phyloP scores from a whole-genome alignment of 352 stramenopile genomes.

The Albugo laibachii region DNA sequence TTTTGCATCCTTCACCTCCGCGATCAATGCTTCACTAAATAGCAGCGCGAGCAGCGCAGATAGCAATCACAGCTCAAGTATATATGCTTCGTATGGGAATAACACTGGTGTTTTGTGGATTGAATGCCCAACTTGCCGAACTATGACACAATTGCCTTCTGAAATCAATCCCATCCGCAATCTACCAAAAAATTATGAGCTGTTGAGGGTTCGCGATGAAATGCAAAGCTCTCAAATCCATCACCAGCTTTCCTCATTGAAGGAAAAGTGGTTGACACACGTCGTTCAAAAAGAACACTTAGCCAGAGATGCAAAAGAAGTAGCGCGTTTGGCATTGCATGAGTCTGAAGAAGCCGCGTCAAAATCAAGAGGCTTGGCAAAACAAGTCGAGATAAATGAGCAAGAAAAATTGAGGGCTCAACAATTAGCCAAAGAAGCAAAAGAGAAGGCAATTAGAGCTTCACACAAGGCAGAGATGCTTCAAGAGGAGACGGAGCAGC shows the following conservation, averaged over 20 bases:
- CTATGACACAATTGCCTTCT: constrained; percentile 22
- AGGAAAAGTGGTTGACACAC: constrained; percentile 30
- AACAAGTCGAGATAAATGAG: constrained; percentile 70
- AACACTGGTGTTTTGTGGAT: constrained; percentile 6
- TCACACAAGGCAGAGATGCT: constrained; percentile 50
- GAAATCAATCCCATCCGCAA: constrained; percentile 17
- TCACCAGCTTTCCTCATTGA: constrained; percentile 22
- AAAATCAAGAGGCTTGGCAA: constrained; percentile 35
- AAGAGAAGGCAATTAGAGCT: constrained; percentile 27
- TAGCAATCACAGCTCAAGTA: constrained; percentile 1
- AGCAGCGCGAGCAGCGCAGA: constrained; percentile 1
- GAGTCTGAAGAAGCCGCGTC: constrained; percentile 53
- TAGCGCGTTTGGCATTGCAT: constrained; percentile 44
- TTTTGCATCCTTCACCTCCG: too few species aligned
- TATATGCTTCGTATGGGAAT: background rate
- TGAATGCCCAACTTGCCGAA: constrained; percentile 55
- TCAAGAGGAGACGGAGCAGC: constrained; percentile 45
- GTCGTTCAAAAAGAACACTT: constrained; percentile 55
- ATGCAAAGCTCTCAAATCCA: constrained; percentile 45
- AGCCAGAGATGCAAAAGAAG: constrained; percentile 42
- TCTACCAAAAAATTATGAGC: constrained; percentile 73
- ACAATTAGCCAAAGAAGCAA: constrained; percentile 41
- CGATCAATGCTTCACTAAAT: too few species aligned
- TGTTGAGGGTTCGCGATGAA: constrained; percentile 66
- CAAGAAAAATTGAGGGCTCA: constrained; percentile 57